Conservation (phyloP, 2,329 filamentous ascomycete species). For the Penicillium sp. region DNA sequence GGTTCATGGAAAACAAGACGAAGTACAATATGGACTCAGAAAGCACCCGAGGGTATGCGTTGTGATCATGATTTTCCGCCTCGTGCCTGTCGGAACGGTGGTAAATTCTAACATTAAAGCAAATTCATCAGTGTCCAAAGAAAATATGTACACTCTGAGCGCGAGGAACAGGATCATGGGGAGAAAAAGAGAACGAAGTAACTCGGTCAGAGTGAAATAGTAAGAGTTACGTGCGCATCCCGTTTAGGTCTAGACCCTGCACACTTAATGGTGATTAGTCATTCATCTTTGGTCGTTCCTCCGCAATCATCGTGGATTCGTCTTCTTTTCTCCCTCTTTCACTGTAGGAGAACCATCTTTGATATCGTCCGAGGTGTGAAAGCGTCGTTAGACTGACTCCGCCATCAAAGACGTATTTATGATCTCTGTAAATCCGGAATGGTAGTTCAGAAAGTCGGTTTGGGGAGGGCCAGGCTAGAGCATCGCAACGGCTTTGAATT, state of each 20-base stretch:
- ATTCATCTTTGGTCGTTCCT: background rate
- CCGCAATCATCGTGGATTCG: too few species aligned
- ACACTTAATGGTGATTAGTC: background rate
- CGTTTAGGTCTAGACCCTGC: background rate
- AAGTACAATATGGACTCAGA: background rate
- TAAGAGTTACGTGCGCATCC: background rate
- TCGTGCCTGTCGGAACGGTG: background rate
- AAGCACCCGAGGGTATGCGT: background rate
- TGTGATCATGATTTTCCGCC: background rate
- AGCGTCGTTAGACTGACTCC: too few species aligned
- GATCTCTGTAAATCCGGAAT: too few species aligned
- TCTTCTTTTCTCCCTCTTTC: too few species aligned
- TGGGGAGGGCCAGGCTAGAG: too few species aligned
- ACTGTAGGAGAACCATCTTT: too few species aligned
- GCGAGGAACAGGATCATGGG: background rate
- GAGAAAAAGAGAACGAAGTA: background rate
- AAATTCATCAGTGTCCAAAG: background rate
- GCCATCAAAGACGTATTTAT: too few species aligned
- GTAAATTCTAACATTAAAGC: background rate
- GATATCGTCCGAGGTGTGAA: too few species aligned
- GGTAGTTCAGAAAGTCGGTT: too few species aligned
- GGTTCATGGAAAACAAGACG: background rate
- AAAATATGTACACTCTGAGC: background rate
- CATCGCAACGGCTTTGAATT: too few species aligned
- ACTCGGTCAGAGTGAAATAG: background rate